phyloP scores from a whole-genome alignment of 2,329 filamentous ascomycete genomes.

The Escovopsis sp. region DNA sequence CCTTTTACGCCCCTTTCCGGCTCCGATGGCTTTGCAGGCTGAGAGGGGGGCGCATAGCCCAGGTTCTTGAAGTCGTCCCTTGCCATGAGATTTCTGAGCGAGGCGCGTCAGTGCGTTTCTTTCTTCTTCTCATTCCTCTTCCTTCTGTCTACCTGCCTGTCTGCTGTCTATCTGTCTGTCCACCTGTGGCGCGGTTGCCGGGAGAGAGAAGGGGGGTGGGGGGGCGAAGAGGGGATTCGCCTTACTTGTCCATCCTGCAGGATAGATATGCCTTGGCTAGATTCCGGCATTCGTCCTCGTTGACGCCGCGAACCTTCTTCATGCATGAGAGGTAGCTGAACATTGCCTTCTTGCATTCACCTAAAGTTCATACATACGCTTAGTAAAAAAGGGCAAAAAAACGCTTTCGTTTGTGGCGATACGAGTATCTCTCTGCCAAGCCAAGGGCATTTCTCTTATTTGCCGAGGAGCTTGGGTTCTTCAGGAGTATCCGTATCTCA shows the following conservation, averaged over 20 bases:
- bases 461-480: no score
- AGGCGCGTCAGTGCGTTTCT: constrained; percentile 3
- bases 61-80: constrained; percentile 90
- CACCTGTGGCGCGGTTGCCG: no score
- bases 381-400: no score
- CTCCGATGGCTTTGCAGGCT: constrained; percentile 8
- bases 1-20: constrained; percentile 22
- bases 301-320: constrained; percentile 67
- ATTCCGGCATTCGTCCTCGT: constrained; percentile 70
- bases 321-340: constrained; percentile 73
- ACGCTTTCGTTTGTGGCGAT: no score
- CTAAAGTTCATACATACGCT: no score
- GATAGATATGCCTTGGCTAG: constrained; percentile 78
- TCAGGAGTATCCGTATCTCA: not conserved
- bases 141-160: no score
- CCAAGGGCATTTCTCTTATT: constrained; percentile 2
- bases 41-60: constrained; percentile 42
- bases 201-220: not conserved
- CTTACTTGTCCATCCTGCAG: constrained; percentile 89
- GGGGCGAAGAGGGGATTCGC: no score
- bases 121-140: not conserved
- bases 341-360: constrained; percentile 89
- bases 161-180: no score
- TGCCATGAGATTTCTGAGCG: constrained; percentile 75
- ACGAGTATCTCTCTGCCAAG: no score